Evolutionary conservation across 257 asterid genomes (phyloP).

Genomic region (Salvia rosmarinus): DNA sequence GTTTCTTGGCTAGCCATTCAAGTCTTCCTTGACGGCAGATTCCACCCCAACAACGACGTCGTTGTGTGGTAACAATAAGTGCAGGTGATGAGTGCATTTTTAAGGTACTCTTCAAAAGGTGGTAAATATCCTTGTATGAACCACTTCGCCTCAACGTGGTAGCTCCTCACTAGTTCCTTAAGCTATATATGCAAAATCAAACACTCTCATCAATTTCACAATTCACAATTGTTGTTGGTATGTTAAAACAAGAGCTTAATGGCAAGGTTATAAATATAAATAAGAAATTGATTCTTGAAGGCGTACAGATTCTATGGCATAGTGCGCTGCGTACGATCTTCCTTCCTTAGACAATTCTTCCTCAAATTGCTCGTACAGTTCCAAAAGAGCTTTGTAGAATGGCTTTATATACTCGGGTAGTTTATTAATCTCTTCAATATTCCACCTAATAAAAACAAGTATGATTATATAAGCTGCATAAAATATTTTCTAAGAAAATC

Average conservation of each 20-base stretch:
- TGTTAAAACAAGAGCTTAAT: too few species aligned
- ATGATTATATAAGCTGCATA: too few species aligned
- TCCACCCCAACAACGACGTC: not conserved
- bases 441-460: conserved; percentile 33
- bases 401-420: conserved; percentile 26
- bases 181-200: not conserved
- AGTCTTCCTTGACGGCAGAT: not conserved
- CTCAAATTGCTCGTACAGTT: conserved; percentile 20
- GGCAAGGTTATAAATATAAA: not conserved
- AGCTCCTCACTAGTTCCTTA: conserved; percentile 26
- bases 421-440: conserved; percentile 15
- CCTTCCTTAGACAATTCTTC: conserved; percentile 26
- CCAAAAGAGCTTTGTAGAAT: conserved; percentile 14
- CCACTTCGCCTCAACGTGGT: conserved; percentile 31
- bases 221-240: too few species aligned
- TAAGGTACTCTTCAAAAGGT: conserved; percentile 16
- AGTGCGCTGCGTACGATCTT: conserved; percentile 21
- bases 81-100: conserved; percentile 16
- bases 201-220: too few species aligned
- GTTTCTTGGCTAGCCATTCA: conserved; percentile 3
- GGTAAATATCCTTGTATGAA: conserved; percentile 30
- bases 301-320: conserved; percentile 19
- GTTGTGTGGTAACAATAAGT: not conserved
- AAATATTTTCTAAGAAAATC: too few species aligned
- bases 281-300: not conserved